Conservation (phyloP, 805 yeast genomes). For the Grigorovia yakushimaensis region DNA sequence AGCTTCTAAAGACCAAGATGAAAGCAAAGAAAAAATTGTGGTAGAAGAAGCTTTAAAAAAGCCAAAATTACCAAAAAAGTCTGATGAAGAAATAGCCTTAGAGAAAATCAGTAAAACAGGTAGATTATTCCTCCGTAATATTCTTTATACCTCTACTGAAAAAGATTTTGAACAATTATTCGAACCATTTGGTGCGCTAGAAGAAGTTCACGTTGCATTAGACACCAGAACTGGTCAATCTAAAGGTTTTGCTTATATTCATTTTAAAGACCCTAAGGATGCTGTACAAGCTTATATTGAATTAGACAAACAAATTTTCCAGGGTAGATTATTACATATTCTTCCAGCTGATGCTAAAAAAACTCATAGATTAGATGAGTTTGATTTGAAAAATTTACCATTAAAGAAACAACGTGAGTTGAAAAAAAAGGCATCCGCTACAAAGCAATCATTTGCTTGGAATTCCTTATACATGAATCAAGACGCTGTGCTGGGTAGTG, state of each 20-base stretch:
- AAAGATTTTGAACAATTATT: slow-evolving; percentile 65
- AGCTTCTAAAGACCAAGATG: slow-evolving; percentile 5
- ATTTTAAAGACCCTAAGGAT: slow-evolving; percentile 54
- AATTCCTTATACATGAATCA: slow-evolving; percentile 82
- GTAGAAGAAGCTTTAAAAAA: slow-evolving; percentile 6
- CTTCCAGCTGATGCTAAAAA: slow-evolving; percentile 78
- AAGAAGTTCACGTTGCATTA: slow-evolving; percentile 86
- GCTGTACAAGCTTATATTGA: slow-evolving; percentile 68
- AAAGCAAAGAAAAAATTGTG: slow-evolving; percentile 5
- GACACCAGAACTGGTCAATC: slow-evolving; percentile 85
- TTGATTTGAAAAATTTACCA: slow-evolving; percentile 83
- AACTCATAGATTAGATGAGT: slow-evolving; percentile 77
- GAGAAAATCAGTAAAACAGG: slow-evolving; percentile 57
- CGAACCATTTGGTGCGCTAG: slow-evolving; percentile 55
- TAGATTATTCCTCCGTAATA: slow-evolving; percentile 80
- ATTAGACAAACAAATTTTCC: slow-evolving; percentile 82
- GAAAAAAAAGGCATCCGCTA: slow-evolving; percentile 73
- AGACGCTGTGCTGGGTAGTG: slow-evolving; percentile 87
- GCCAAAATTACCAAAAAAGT: slow-evolving; percentile 23
- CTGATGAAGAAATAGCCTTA: slow-evolving; percentile 37
- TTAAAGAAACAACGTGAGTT: slow-evolving; percentile 83
- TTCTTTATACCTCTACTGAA: slow-evolving; percentile 69
- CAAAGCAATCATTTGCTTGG: slow-evolving; percentile 87
- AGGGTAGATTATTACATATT: slow-evolving; percentile 86
- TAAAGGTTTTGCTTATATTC: slow-evolving; percentile 85